phyloP scores from a whole-genome alignment of 2,329 filamentous ascomycete species.

The Gaeumannomyces sp. region DNA sequence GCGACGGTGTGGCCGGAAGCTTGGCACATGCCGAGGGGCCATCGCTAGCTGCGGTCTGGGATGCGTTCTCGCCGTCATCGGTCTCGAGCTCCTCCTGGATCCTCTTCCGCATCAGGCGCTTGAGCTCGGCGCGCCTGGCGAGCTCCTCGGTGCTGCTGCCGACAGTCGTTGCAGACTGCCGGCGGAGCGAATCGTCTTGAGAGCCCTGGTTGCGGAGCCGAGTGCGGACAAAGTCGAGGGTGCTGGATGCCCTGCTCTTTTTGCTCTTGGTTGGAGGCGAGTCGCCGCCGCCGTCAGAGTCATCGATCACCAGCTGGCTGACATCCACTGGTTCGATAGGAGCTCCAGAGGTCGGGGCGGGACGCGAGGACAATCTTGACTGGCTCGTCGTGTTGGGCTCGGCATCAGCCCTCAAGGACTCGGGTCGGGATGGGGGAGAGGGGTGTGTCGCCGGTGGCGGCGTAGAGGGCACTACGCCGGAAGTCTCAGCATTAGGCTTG shows the following conservation, averaged over 20 bases:
- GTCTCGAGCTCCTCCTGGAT: conserved; percentile 52
- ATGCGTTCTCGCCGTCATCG: conserved; percentile 33
- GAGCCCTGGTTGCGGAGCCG: conserved; percentile 41
- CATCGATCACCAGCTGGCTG: conserved; percentile 28
- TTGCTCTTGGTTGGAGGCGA: conserved; percentile 14
- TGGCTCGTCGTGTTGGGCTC: conserved; percentile 6
- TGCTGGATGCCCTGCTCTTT: conserved; percentile 29
- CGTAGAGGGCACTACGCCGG: not conserved
- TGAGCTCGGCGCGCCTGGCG: conserved; percentile 49
- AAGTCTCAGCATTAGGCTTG: not conserved
- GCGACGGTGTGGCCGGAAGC: conserved; percentile 15
- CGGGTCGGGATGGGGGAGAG: conserved; percentile 8
- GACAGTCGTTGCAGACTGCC: conserved; percentile 34
- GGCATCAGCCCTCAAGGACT: conserved; percentile 2
- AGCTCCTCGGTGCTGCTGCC: conserved; percentile 46
- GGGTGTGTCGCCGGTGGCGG: conserved; percentile 7
- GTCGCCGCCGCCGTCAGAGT: conserved; percentile 36
- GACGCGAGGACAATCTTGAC: conserved; percentile 16
- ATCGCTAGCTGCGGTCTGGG: conserved; percentile 16
- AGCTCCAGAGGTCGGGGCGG: conserved; percentile 15
- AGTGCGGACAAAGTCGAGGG: conserved; percentile 38
- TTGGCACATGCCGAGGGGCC: conserved; percentile 18
- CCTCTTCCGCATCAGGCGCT: conserved; percentile 46
- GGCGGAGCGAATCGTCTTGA: conserved; percentile 33
- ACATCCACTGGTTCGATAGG: conserved; percentile 19